phyloP scores from a whole-genome alignment of 495 filamentous ascomycete genomes.

The Penicillium taxi region DNA sequence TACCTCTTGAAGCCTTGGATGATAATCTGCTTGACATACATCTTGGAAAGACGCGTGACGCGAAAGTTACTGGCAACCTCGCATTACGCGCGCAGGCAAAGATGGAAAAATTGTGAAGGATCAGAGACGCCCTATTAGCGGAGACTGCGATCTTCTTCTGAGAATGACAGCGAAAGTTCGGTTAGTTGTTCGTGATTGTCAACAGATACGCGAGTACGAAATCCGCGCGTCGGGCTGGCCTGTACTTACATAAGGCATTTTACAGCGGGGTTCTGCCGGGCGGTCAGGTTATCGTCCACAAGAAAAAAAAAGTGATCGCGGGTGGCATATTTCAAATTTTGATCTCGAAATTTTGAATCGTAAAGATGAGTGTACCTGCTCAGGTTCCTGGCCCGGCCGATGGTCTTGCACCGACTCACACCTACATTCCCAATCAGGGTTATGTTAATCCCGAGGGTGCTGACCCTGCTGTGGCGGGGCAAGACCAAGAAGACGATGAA shows the following conservation, averaged over 20 bases:
- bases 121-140: slow-evolving; percentile 1
- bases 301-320: slow-evolving; percentile 25
- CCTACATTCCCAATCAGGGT: slow-evolving; percentile 48
- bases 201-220: slow-evolving; percentile 18
- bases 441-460: slow-evolving; percentile 36
- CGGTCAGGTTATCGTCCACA: slow-evolving; percentile 30
- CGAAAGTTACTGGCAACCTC: slow-evolving; percentile 23
- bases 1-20: slow-evolving; percentile 99
- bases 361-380: slow-evolving; percentile 19
- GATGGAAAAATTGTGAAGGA: slow-evolving; percentile 3
- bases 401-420: slow-evolving; percentile 43
- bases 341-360: slow-evolving; percentile 3
- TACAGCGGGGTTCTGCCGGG: slow-evolving; percentile 42
- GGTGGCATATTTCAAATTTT: slow-evolving; percentile 3
- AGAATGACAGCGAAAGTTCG: not conserved
- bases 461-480: slow-evolving; percentile 29
- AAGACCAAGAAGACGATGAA: slow-evolving; percentile 26
- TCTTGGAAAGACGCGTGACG: slow-evolving; percentile 43
- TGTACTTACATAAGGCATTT: too few relatives aligned
- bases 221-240: slow-evolving; percentile 17
- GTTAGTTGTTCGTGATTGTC: slow-evolving; percentile 12
- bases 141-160: not conserved
- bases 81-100: slow-evolving; percentile 32
- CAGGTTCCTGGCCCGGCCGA: slow-evolving; percentile 31
- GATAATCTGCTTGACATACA: slow-evolving; percentile 99